Evolutionary conservation across 768 basidiomycete species (phyloP).

Genomic region (Tephrocybe rancida): DNA sequence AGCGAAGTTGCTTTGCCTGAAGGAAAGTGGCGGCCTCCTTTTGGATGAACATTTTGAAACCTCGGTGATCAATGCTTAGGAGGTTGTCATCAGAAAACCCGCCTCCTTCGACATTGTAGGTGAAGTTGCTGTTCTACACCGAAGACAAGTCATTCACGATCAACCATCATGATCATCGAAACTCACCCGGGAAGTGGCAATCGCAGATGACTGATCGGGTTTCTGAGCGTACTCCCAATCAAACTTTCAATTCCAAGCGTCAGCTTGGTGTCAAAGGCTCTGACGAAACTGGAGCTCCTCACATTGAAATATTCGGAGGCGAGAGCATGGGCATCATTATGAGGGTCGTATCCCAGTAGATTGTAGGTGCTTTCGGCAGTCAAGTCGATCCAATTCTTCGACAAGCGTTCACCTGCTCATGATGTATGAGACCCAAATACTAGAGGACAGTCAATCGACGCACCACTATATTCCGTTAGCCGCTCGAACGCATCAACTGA

Average conservation of each 20-base stretch:
- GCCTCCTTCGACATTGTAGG: slow-evolving; percentile 50
- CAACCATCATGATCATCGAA: background rate
- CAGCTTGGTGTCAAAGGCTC: background rate
- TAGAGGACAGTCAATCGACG: background rate
- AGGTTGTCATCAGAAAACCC: slow-evolving; percentile 60
- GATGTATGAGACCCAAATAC: no score
- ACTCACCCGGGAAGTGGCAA: slow-evolving; percentile 67
- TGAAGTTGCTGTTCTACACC: slow-evolving; percentile 64
- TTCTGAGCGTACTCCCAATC: slow-evolving; percentile 59
- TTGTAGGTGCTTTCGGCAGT: slow-evolving; percentile 57
- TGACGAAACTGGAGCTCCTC: background rate
- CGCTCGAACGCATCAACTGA: slow-evolving; percentile 40
- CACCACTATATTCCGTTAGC: slow-evolving; percentile 51
- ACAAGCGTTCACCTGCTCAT: slow-evolving; percentile 45
- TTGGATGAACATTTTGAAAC: slow-evolving; percentile 61
- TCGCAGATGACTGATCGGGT: slow-evolving; percentile 63
- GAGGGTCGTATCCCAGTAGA: slow-evolving; percentile 46
- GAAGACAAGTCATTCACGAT: background rate
- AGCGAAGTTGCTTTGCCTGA: slow-evolving; percentile 42
- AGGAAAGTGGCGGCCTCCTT: slow-evolving; percentile 60
- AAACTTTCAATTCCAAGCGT: slow-evolving; percentile 23
- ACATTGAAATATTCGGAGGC: slow-evolving; percentile 63
- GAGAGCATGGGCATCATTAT: slow-evolving; percentile 44
- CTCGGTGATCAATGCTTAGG: slow-evolving; percentile 61
- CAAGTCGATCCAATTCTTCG: slow-evolving; percentile 49